Percentiles rank a stretch among this genome's conserved stretches.
Evolutionary conservation across 2,329 filamentous ascomycete species (phyloP).

Genomic region (Penicillium capsulatum): DNA sequence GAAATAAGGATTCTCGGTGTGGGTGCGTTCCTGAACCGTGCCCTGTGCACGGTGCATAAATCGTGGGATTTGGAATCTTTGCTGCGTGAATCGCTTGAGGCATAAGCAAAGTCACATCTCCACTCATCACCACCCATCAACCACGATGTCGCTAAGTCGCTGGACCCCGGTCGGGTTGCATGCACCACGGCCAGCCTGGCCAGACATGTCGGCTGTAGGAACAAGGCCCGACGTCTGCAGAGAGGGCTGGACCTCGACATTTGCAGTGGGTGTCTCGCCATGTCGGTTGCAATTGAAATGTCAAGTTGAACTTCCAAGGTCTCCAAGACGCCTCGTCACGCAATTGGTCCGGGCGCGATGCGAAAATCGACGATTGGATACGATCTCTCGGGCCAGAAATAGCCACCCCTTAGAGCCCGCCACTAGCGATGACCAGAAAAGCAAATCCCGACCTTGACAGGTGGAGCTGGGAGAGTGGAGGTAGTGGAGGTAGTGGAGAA

Average conservation of each 20-base stretch:
- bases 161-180: slow-evolving; percentile 12
- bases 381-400: slow-evolving; percentile 1
- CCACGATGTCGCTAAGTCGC: slow-evolving; percentile 11
- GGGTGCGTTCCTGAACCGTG: no score
- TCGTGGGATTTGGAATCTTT: slow-evolving; percentile 10
- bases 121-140: slow-evolving; percentile 15
- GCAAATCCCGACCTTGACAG: slow-evolving; percentile 13
- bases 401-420: neutral
- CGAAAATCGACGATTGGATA: slow-evolving; percentile 4
- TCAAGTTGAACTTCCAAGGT: slow-evolving; percentile 1
- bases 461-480: slow-evolving; percentile 3
- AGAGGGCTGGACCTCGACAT: slow-evolving; percentile 2
- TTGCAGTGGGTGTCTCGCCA: slow-evolving; percentile 9
- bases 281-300: slow-evolving; percentile 13
- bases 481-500: slow-evolving; percentile 2
- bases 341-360: slow-evolving; percentile 1
- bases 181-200: slow-evolving; percentile 5
- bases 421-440: slow-evolving; percentile 2
- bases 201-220: slow-evolving; percentile 13
- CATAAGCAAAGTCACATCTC: slow-evolving; percentile 8
- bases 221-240: slow-evolving; percentile 11
- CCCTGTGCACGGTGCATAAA: slow-evolving; percentile 1
- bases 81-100: no score
- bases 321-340: neutral
- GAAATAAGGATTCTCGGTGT: no score